Conservation (phyloP, 805 yeast genomes). For the Candida patagonica region DNA sequence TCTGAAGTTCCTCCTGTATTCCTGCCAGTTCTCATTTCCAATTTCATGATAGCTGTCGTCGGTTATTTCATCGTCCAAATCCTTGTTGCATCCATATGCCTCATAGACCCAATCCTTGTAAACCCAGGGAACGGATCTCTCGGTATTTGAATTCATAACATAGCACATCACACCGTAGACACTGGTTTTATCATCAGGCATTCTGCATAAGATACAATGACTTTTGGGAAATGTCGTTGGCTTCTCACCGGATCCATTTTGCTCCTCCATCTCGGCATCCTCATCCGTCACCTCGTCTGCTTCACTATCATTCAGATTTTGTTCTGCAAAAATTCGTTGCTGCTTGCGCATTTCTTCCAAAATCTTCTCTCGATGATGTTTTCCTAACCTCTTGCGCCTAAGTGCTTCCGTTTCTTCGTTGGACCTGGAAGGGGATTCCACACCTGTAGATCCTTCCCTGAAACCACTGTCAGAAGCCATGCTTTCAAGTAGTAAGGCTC, state of each 20-base stretch:
- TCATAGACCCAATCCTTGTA: constrained; percentile 57
- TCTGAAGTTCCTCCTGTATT: constrained; percentile 31
- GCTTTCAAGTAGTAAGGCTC: constrained; percentile 26
- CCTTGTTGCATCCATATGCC: constrained; percentile 46
- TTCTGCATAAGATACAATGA: constrained; percentile 75
- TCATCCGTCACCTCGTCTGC: constrained; percentile 26
- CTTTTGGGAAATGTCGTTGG: constrained; percentile 46
- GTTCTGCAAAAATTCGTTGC: constrained; percentile 50
- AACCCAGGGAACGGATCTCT: constrained; percentile 55
- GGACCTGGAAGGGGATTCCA: constrained; percentile 6
- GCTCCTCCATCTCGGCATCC: constrained; percentile 26
- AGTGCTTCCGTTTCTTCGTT: constrained; percentile 33
- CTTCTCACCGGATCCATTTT: constrained; percentile 36
- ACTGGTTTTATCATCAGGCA: constrained; percentile 55
- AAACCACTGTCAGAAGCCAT: constrained; percentile 54
- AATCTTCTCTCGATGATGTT: constrained; percentile 57
- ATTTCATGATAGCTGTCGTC: constrained; percentile 10
- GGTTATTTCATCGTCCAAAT: constrained; percentile 23
- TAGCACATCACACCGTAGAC: constrained; percentile 69
- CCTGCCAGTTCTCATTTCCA: constrained; percentile 30
- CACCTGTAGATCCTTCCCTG: constrained; percentile 43
- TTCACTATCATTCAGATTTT: constrained; percentile 28
- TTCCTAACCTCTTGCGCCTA: constrained; percentile 58
- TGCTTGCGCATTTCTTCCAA: constrained; percentile 76
- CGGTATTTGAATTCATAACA: constrained; percentile 48